phyloP scores from a whole-genome alignment of 2,329 filamentous ascomycete species.

The Escovopsis sp. region DNA sequence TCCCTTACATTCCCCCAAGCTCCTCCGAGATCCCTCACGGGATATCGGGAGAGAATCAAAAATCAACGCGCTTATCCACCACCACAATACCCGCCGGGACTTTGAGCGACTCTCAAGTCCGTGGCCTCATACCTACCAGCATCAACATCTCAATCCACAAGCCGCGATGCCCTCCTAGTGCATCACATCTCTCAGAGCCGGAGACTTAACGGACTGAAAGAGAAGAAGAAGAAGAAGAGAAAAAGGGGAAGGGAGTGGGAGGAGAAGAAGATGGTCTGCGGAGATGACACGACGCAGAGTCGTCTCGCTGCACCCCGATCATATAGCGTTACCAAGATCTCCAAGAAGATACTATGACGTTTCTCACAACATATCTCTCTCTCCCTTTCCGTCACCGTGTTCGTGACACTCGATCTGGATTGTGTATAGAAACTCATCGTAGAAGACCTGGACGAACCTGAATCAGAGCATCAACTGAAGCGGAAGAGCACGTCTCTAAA shows the following conservation, averaged over 20 bases:
- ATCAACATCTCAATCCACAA: background rate
- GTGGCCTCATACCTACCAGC: background rate
- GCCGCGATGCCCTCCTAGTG: background rate
- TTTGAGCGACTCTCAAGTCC: background rate
- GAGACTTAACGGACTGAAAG: background rate
- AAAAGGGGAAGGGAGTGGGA: background rate
- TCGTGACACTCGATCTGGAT: too few species aligned
- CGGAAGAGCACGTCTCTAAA: too few species aligned
- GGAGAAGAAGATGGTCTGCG: background rate
- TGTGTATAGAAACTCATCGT: too few species aligned
- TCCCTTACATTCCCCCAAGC: too few species aligned
- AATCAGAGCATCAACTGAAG: too few species aligned
- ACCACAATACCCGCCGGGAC: background rate
- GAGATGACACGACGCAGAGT: background rate
- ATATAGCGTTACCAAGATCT: background rate
- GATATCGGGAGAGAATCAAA: background rate
- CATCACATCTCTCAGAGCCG: background rate
- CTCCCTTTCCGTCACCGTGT: too few species aligned
- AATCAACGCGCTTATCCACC: background rate
- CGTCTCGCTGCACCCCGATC: background rate
- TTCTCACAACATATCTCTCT: background rate
- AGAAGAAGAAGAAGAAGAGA: background rate
- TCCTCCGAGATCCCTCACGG: background rate
- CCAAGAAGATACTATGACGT: background rate
- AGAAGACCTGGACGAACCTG: too few species aligned